Evolutionary conservation across 2,329 filamentous ascomycete genomes (phyloP).

Genomic region (Incumbomyces lentus): DNA sequence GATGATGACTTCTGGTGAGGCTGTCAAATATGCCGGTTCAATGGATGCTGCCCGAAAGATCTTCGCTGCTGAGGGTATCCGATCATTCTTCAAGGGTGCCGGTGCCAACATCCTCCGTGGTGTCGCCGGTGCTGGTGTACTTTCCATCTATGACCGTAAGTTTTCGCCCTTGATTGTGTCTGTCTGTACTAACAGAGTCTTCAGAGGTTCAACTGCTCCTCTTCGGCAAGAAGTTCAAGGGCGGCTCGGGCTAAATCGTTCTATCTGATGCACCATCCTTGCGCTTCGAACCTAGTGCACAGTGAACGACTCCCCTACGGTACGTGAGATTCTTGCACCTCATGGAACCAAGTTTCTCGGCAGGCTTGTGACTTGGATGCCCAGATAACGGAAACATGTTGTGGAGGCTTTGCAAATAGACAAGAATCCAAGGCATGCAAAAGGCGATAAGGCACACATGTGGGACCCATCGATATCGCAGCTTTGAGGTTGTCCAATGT

Average conservation of each 20-base stretch:
- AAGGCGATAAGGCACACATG: conserved; percentile 5
- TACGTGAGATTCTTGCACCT: too few species aligned
- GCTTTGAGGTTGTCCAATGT: conserved; percentile 7
- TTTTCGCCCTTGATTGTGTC: not conserved
- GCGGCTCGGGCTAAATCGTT: conserved; percentile 26
- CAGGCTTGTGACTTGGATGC: too few species aligned
- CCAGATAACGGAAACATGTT: not conserved
- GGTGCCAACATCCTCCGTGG: conserved; percentile 99
- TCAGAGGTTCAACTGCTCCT: conserved; percentile 66
- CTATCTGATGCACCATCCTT: conserved; percentile 5
- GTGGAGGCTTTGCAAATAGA: conserved; percentile 10
- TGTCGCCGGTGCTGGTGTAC: conserved; percentile 99
- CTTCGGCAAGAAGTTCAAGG: conserved; percentile 99
- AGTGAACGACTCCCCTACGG: not conserved
- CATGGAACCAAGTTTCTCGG: too few species aligned
- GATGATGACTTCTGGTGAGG: conserved; percentile 97
- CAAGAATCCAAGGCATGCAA: conserved; percentile 7
- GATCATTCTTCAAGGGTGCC: conserved; percentile 99
- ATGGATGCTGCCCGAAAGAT: conserved; percentile 94
- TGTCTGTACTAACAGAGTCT: conserved; percentile 9
- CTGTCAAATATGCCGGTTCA: conserved; percentile 99
- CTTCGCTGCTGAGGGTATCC: conserved; percentile 89
- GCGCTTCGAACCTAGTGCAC: not conserved
- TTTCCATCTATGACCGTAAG: conserved; percentile 97
- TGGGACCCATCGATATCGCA: conserved; percentile 7